Evolutionary conservation across 1,139 yeast species (phyloP), one percentile per base, ranked within the genome.

Genomic region (Blastobotrys indianensis): DNA sequence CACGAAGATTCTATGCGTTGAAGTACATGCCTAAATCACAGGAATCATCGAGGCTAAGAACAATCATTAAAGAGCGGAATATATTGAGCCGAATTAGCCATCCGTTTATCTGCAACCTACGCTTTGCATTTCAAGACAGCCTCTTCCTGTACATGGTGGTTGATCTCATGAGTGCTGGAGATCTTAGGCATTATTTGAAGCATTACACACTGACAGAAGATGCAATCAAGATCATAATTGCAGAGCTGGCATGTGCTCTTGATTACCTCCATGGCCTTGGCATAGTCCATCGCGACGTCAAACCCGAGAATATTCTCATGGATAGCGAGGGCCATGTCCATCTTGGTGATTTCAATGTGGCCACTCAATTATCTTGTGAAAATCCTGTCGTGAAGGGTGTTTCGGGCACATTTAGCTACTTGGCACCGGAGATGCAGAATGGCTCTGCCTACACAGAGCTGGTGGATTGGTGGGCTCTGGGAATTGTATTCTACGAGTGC

Each of bases 401-500:
- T 55, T 85, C 86, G 16, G 96, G 95, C 0, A 87, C 95, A 0
- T 86, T 92, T 1, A 92, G 84, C 60, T 87, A 87, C 60, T 82
- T 87, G 77, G 95, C 96, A 0, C 96, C 96, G 1, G 95, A 87
- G 59, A 84, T 87, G 42, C 64, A 58, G 42, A 74, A 75, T 47
- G 87, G 87, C 10, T 77, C 76, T 44, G 77, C 80, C 6, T 86
- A 86, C 58, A 85, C 85, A 41, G 79, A 74, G 48, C 73, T 76
- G 32, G 92, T 87, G 11, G 97, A 87, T 63, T 86, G 95, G 92
- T 87, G 95, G 90, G 84, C 95, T 0, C 69, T 87, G 28, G 96
- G 97, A 0, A 82, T 94, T 58, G 86, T 86, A 5, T 75, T 85
- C 32, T 87, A 72, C 63, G 96, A 87, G 62, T 76, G 87, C 73